phyloP scores from a whole-genome alignment of 2,329 filamentous ascomycete genomes.

The Cercospora citrullina region DNA sequence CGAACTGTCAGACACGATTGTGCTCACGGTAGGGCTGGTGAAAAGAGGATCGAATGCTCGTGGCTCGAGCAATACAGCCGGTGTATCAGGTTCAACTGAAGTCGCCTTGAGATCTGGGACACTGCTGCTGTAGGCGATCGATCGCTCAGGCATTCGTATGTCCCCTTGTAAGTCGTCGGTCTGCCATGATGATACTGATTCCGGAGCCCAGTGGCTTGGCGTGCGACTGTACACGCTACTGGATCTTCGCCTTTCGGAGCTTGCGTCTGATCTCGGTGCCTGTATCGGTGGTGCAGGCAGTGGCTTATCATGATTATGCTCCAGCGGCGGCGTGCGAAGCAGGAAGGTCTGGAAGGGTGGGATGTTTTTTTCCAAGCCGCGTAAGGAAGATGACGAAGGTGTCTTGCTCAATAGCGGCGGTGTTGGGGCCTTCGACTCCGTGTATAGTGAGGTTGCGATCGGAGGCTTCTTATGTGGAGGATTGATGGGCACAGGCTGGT shows the following conservation, averaged over 20 bases:
- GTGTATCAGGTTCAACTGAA: background rate
- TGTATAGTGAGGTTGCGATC: constrained; percentile 12
- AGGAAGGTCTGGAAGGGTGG: constrained; percentile 39
- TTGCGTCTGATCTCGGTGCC: background rate
- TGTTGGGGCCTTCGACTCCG: constrained; percentile 7
- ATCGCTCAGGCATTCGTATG: constrained; percentile 28
- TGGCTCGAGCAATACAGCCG: constrained; percentile 26
- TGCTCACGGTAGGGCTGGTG: constrained; percentile 29
- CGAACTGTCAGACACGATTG: constrained; percentile 9
- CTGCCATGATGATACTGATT: constrained; percentile 21
- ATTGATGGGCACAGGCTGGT: constrained; percentile 9
- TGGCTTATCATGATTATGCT: constrained; percentile 34
- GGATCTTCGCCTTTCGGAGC: constrained; percentile 24
- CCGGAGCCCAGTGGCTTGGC: constrained; percentile 30
- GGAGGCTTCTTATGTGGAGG: constrained; percentile 24
- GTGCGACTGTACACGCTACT: constrained; percentile 41
- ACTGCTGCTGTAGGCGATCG: constrained; percentile 35
- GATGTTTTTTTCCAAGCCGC: constrained; percentile 31
- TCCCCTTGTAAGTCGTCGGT: constrained; percentile 29
- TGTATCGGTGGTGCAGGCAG: constrained; percentile 35
- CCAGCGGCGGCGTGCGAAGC: constrained; percentile 33
- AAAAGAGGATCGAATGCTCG: constrained; percentile 34
- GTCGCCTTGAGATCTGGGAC: constrained; percentile 29
- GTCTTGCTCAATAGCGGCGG: constrained; percentile 17
- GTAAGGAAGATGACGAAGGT: constrained; percentile 28